Evolutionary conservation across 116 monocot genomes (phyloP).

Genomic region (Thalassia testudinum): DNA sequence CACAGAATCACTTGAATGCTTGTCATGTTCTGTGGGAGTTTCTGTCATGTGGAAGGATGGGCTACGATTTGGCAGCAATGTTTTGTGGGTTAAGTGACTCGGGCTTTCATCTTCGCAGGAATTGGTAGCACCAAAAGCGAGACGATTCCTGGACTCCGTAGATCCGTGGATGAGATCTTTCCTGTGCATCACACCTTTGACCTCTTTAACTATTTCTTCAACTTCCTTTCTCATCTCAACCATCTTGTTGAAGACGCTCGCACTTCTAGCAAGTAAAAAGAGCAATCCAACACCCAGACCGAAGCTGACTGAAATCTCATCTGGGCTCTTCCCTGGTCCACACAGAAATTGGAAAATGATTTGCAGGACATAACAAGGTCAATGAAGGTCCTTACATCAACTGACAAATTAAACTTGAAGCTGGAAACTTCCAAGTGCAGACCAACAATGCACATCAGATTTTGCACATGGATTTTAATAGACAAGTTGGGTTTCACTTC

Average conservation of each 20-base stretch:
- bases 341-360: no score
- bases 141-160: not conserved
- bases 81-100: not conserved
- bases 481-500: no score
- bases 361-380: no score
- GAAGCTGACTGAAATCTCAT: conserved; percentile 26
- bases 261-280: conserved; percentile 41
- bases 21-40: conserved; percentile 1
- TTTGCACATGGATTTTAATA: no score
- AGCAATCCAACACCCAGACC: conserved; percentile 52
- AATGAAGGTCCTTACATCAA: no score
- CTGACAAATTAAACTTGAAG: not conserved
- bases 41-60: not conserved
- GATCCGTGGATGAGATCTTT: not conserved
- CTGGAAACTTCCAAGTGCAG: no score
- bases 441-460: no score
- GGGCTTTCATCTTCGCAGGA: not conserved
- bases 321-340: conserved; percentile 37
- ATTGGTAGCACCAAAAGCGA: not conserved
- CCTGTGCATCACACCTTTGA: conserved; percentile 1
- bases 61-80: not conserved
- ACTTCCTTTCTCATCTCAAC: conserved; percentile 47
- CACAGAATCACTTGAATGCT: conserved; percentile 1
- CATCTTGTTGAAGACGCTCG: conserved; percentile 68
- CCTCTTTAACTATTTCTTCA: conserved; percentile 45